Evolutionary conservation across 768 basidiomycete genomes (phyloP), one percentile per base, ranked within the genome.

Genomic region (Lactarius akahatsu): DNA sequence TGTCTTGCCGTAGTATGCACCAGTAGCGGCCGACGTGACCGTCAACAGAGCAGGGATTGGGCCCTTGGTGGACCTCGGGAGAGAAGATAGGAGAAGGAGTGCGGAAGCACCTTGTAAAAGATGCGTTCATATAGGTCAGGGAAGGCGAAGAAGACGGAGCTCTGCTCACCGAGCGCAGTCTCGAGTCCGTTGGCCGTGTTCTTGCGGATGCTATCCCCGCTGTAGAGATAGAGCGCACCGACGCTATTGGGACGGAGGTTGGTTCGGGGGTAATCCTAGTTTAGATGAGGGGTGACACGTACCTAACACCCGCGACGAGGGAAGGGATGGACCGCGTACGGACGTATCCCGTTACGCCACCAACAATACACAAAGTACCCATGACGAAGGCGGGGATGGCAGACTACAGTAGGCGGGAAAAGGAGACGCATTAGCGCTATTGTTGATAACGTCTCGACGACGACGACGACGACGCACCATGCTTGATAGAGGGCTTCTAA

Each of bases 251-350:
- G 60, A 69, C 65, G 41, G 34, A 18, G 30, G 40, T n/a, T 30
- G 28, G n/a, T 40, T 26, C 36, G 26, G 45, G 34, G 28, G 20
- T 71, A 16, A 40, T 40, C 38, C 13, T 54, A 30, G 6, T 28
- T 2, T 3, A 11, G 4, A 43, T 40, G 11, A 1, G 16, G 23
- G 23, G 41, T 36, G 20, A 36, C 18, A 75, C 86, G 52, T 71
- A 93, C 91, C 88, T 81, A 54, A 92, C 83, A 45, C 92, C 92
- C 64, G 92, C 92, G 23, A 94, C 85, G 50, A 94, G 75, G 15
- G 93, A 94, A 7, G 92, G 93, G 36, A 94, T 79, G 38, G 91
- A 94, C 28, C 87, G 84, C 66, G 87, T 90, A 70, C 84, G 81
- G 8, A 79, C 84, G 68, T 85, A 92, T 36, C 90, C 92, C 52